Conservation (phyloP, 2,329 filamentous ascomycete species). For the Sporothrix brunneoviolacea region DNA sequence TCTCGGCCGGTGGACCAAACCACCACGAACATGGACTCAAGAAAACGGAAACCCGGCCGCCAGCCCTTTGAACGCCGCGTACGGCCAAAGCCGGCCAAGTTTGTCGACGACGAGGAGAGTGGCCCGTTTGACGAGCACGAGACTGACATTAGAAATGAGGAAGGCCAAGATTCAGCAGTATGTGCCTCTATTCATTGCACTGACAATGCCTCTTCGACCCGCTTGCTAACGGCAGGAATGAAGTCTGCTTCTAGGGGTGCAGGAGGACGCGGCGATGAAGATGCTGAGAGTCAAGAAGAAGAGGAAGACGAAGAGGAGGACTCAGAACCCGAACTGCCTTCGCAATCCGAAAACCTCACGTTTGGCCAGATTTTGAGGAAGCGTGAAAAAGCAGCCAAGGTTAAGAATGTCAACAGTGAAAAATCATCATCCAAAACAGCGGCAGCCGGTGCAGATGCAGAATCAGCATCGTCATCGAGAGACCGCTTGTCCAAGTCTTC, state of each 20-base stretch:
- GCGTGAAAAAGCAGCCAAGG: slow-evolving; percentile 4
- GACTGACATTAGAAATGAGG: slow-evolving; percentile 5
- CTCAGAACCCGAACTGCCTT: slow-evolving; percentile 13
- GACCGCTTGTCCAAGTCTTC: slow-evolving; percentile 26
- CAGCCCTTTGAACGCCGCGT: slow-evolving; percentile 37
- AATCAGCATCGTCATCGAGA: slow-evolving; percentile 21
- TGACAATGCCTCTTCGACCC: too few relatives aligned
- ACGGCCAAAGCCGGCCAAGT: slow-evolving; percentile 24
- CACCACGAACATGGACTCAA: slow-evolving; percentile 26
- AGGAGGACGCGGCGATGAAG: slow-evolving; percentile 24
- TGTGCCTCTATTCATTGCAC: slow-evolving; percentile 12
- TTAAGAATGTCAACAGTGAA: too few relatives aligned
- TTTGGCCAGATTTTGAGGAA: slow-evolving; percentile 16
- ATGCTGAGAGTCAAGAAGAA: slow-evolving; percentile 32
- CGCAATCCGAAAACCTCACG: slow-evolving; percentile 8
- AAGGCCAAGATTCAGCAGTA: slow-evolving; percentile 25
- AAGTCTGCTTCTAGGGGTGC: slow-evolving; percentile 21
- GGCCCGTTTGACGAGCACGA: slow-evolving; percentile 6
- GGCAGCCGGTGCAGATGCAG: background rate
- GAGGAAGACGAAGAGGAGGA: slow-evolving; percentile 17
- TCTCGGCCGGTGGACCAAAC: too few relatives aligned
- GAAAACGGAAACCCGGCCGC: slow-evolving; percentile 35
- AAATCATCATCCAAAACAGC: background rate
- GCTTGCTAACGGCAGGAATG: too few relatives aligned
- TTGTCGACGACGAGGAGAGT: slow-evolving; percentile 1